Evolutionary conservation across 148 eudicot species (phyloP).

Genomic region (Rhododendron ovatum): DNA sequence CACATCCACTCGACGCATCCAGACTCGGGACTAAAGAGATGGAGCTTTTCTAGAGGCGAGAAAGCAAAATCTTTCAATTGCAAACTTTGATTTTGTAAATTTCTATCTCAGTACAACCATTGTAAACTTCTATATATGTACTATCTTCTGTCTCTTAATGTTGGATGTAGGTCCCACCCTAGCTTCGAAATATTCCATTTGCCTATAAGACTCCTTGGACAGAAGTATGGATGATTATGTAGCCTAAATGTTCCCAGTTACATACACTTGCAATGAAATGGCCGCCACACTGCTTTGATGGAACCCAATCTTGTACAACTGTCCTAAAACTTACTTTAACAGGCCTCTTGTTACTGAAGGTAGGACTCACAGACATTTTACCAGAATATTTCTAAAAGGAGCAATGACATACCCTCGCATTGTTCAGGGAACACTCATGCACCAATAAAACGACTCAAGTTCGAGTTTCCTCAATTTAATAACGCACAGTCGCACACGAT

Average conservation of each 20-base stretch:
- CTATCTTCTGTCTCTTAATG: background rate
- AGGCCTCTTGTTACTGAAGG: background rate
- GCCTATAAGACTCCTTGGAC: background rate
- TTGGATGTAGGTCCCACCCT: background rate
- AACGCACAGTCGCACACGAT: background rate
- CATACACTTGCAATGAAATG: background rate
- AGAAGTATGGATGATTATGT: background rate
- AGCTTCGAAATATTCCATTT: background rate
- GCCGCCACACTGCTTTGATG: background rate
- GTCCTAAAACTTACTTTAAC: background rate
- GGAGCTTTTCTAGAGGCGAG: background rate
- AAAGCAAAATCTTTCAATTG: constrained; percentile 2
- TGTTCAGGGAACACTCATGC: background rate
- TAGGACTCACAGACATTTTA: background rate
- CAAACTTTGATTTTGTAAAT: background rate
- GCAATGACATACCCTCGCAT: background rate
- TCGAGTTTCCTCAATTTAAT: background rate
- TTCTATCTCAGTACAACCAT: background rate
- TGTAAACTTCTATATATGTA: background rate
- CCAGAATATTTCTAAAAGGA: constrained; percentile 1
- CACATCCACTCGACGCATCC: background rate
- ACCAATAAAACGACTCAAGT: background rate
- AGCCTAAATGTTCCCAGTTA: background rate
- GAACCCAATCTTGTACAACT: background rate
- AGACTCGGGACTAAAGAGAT: background rate